Percentiles rank a stretch among this genome's conserved stretches.
Evolutionary conservation across 176 grass and related monocot genomes (phyloP).

Genomic region (Eragrostis curvula): DNA sequence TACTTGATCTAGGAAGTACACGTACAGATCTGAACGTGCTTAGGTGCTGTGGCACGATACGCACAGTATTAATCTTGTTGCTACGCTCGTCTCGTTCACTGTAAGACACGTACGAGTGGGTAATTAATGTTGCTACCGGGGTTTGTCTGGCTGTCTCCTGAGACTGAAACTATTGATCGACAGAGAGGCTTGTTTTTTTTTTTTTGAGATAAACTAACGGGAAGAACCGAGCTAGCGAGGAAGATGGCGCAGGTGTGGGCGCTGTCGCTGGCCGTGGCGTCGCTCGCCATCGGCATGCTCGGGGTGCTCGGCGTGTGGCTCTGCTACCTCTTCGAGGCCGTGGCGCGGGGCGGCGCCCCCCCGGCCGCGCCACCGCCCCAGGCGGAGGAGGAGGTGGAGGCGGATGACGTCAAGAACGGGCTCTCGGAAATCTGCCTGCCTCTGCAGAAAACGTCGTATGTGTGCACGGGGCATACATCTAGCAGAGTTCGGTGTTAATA

Average conservation of each 20-base stretch:
- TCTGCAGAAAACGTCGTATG: background rate
- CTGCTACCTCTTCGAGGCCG: conserved; percentile 59
- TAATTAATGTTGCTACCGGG: background rate
- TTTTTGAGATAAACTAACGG: too few species aligned
- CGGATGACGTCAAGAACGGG: conserved; percentile 39
- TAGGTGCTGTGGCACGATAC: background rate
- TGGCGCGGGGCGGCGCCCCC: conserved; percentile 33
- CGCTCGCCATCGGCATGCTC: conserved; percentile 60
- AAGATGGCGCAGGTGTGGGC: conserved; percentile 57
- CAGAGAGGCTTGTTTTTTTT: background rate
- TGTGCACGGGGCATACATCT: conserved; percentile 4
- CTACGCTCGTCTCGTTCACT: background rate
- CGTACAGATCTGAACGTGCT: conserved; percentile 1
- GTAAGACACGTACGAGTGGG: conserved; percentile 6
- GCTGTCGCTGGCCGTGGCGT: conserved; percentile 52
- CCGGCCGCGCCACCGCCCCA: conserved; percentile 1
- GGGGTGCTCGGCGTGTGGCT: conserved; percentile 60
- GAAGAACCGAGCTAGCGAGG: background rate
- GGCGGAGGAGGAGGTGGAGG: background rate
- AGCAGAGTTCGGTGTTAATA: background rate
- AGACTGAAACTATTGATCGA: background rate
- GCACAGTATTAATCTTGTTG: background rate
- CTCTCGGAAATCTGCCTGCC: conserved; percentile 27
- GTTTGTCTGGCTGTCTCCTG: background rate
- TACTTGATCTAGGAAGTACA: background rate